Base-by-base conservation (phyloP, 371 early-diverging fungal genomes). In the Mucor saturninus region DNA sequence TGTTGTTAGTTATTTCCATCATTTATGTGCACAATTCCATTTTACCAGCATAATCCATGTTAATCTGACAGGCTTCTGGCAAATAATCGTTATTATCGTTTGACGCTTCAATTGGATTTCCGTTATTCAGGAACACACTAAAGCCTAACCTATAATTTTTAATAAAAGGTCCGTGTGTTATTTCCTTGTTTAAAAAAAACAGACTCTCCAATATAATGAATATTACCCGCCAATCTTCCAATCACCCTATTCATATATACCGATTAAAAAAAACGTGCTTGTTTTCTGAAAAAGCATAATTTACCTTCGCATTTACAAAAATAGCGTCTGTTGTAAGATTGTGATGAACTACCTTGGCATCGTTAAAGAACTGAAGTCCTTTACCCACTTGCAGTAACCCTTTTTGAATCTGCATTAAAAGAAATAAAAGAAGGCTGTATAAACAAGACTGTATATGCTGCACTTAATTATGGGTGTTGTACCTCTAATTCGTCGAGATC, bases 171-270 rank as follows among this genome's bases (percentile, higher is more conserved):
- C 5, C 28, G 46, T 4, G 28, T 45, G 29, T 49, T 29, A 38
- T 28, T 29, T 43, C 39, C 10, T 32, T 14, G 15, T 21, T 30
- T 31, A 28, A 48, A 28, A 29, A 21, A 21, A 21, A 21, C 21
- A 21, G 30, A 7, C 40, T 42, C n/a, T 14, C 26, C 5, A 42
- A 32, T 43, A 5, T 21, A 32, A 8, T 11, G 8, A 35, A 35
- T 29, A 50, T 64, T 83, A 91, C 75, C 94, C 94, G 64, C 90
- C 91, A 63, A 95, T 81, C 70, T 95, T 95, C 95, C 95, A 95
- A 73, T 95, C 95, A 21, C 95, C 93, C 78, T 90, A 76, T 50
- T 30, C 15, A 21, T 45, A 14, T 2, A 13, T 13, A 14, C 31
- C 14, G 29, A 29, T 45, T 7, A 50, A n/a, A 56, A 21, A 21